phyloP scores from a whole-genome alignment of 305 asterid genomes.

The Fraxinus sp. region DNA sequence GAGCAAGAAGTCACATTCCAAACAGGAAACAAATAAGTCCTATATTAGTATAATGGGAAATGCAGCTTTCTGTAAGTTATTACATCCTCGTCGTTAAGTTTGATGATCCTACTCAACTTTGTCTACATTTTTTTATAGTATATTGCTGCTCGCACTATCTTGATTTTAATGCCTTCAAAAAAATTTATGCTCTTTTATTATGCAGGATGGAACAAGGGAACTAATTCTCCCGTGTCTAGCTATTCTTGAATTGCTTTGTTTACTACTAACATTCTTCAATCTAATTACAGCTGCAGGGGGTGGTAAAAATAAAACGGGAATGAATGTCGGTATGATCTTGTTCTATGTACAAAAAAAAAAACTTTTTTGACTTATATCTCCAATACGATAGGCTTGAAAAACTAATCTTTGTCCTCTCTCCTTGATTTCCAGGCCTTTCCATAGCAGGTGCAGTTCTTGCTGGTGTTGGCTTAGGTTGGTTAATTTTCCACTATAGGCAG shows the following conservation, averaged over 20 bases:
- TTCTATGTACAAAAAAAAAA: not conserved
- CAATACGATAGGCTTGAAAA: not conserved
- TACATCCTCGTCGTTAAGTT: not conserved
- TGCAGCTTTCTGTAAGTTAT: not conserved
- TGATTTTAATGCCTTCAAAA: conserved; percentile 1
- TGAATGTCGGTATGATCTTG: conserved; percentile 34
- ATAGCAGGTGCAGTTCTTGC: conserved; percentile 68
- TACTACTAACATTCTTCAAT: conserved; percentile 17
- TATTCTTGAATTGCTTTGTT: not conserved
- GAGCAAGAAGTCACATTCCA: not conserved
- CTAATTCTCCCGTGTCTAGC: not conserved
- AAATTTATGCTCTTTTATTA: not conserved
- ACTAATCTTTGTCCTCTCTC: conserved; percentile 16
- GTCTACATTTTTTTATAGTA: not conserved
- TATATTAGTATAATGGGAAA: not conserved
- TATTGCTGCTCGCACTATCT: not conserved
- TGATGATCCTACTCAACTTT: not conserved
- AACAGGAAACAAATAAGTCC: not conserved
- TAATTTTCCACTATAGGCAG: conserved; percentile 53
- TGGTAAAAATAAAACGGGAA: not conserved
- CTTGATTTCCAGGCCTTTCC: conserved; percentile 43
- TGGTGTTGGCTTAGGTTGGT: conserved; percentile 51
- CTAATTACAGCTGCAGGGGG: conserved; percentile 40
- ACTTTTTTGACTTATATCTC: not conserved
- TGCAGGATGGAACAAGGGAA: not conserved